A percentile compares a stretch with the other conserved stretches of the same genome.
These are phyloP conservation scores for Chaetomium fimeti DNA, from an alignment of 495 filamentous ascomycete species.

Conservation along the genomic window DNA sequence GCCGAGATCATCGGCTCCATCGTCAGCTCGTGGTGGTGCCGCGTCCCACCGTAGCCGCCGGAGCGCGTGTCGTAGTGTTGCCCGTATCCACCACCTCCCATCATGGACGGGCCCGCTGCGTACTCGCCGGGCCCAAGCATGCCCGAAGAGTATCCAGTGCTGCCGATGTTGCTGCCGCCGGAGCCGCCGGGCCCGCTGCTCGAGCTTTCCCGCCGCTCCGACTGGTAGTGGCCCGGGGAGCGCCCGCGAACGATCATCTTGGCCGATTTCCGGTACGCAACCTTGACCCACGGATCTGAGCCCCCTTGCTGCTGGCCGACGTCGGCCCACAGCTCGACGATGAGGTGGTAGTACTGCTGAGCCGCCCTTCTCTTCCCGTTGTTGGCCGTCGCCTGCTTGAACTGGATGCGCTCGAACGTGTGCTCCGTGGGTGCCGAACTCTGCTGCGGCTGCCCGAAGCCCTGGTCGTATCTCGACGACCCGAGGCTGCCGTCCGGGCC, in stretches of 20 bases:
- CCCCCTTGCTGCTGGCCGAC: conserved; percentile 47
- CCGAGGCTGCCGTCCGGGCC: conserved; percentile 40
- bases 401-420: conserved; percentile 92
- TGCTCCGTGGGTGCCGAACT: conserved; percentile 53
- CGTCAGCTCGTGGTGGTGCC: conserved; percentile 46
- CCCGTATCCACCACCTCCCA: conserved; percentile 32
- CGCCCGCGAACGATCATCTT: conserved; percentile 92
- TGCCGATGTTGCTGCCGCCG: conserved; percentile 50
- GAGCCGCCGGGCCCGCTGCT: conserved; percentile 70
- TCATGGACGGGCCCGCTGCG: conserved; percentile 35
- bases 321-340: conserved; percentile 86
- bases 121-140: conserved; percentile 42
- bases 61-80: conserved; percentile 40
- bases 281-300: conserved; percentile 62
- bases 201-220: conserved; percentile 70
- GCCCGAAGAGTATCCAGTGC: conserved; percentile 44
- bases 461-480: conserved; percentile 43
- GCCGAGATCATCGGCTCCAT: conserved; percentile 46
- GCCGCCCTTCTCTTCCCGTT: conserved; percentile 90
- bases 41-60: conserved; percentile 38
- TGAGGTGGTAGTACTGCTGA: conserved; percentile 90
- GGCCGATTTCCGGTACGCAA: conserved; percentile 74
- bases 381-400: conserved; percentile 94
- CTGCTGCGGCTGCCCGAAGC: conserved; percentile 39
- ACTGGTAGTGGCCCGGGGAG: conserved; percentile 90